These are phyloP conservation scores for Nakazawaea wickerhamii DNA, from an alignment of 805 yeast genomes.

Conservation along the genomic window DNA sequence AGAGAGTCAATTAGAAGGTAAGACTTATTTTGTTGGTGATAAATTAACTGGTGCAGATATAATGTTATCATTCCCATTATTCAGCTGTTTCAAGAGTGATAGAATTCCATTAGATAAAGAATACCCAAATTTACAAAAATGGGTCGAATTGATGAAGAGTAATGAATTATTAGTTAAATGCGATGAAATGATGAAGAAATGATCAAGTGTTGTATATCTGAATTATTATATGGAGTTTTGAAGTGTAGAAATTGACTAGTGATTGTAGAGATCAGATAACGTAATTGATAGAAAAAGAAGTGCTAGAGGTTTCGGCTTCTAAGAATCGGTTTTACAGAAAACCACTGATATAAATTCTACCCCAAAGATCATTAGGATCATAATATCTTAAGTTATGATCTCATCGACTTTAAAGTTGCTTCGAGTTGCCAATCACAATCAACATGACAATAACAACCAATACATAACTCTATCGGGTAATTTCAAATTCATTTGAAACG, in stretches of 20 bases:
- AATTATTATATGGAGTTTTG: too few relatives aligned
- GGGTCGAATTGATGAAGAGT: neutral
- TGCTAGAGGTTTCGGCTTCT: too few relatives aligned
- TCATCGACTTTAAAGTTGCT: too few relatives aligned
- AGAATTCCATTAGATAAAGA: slow-evolving; percentile 1
- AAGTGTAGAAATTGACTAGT: too few relatives aligned
- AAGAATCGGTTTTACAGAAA: too few relatives aligned
- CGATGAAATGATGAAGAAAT: neutral
- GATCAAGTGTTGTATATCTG: too few relatives aligned
- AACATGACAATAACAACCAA: too few relatives aligned
- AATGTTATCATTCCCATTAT: slow-evolving; percentile 42
- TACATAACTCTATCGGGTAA: too few relatives aligned
- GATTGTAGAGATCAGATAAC: neutral
- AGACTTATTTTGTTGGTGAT: slow-evolving; percentile 42
- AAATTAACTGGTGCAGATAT: slow-evolving; percentile 54
- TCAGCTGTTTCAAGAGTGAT: neutral
- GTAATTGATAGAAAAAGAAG: neutral
- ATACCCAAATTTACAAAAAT: slow-evolving; percentile 9
- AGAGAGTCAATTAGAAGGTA: slow-evolving; percentile 32
- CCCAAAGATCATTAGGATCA: too few relatives aligned
- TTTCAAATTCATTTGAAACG: neutral
- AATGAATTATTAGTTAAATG: neutral
- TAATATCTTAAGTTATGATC: too few relatives aligned
- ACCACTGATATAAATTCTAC: too few relatives aligned
- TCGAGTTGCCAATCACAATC: too few relatives aligned